Conservation (phyloP, 179 eudicot species). For the Silene noctiflora region DNA sequence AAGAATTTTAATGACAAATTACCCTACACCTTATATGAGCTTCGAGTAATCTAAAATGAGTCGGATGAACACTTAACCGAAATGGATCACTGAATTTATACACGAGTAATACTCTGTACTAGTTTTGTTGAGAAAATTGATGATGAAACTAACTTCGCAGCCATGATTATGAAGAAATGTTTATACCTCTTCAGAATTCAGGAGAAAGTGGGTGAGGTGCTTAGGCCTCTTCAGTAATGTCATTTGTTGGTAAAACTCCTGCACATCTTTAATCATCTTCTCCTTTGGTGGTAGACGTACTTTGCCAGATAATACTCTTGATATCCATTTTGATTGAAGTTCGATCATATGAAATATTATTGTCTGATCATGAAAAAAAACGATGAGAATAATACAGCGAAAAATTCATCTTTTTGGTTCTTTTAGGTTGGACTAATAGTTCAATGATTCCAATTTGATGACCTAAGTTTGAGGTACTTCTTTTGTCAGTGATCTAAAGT, state of each 20-base stretch:
- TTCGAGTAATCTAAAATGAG: neutral
- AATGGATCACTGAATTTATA: no score
- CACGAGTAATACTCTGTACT: no score
- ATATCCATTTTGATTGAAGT: slow-evolving; percentile 38
- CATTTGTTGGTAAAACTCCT: slow-evolving; percentile 32
- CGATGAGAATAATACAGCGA: no score
- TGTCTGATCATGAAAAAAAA: slow-evolving; percentile 12
- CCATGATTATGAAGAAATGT: neutral
- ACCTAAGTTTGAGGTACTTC: no score
- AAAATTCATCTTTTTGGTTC: no score
- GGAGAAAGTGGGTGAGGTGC: slow-evolving; percentile 31
- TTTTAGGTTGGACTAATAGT: no score
- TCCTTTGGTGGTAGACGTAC: slow-evolving; percentile 29
- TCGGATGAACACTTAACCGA: neutral
- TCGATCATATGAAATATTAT: slow-evolving; percentile 31
- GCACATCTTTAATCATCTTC: slow-evolving; percentile 31
- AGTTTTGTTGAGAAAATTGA: no score
- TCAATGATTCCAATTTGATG: no score
- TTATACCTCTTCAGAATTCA: slow-evolving; percentile 26
- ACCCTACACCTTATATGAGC: neutral
- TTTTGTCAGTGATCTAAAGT: no score
- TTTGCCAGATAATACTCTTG: slow-evolving; percentile 36
- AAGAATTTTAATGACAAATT: neutral
- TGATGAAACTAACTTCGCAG: no score
- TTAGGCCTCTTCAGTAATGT: slow-evolving; percentile 24